Evolutionary conservation across 305 asterid species (phyloP), one percentile per base, ranked within the genome.

Genomic region (Caryopteris hybrid): DNA sequence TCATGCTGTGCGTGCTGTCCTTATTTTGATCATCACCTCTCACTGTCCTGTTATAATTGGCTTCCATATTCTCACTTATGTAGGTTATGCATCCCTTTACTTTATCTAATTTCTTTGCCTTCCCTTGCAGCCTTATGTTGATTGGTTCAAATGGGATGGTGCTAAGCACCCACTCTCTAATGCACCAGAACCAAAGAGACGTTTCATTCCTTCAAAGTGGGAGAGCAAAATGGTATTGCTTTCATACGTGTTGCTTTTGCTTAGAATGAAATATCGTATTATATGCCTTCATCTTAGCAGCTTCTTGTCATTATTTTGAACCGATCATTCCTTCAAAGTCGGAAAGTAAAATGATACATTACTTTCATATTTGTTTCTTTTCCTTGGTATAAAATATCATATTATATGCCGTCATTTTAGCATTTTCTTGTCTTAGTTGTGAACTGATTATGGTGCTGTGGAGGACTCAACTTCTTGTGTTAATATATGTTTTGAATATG

Each of bases 131-230:
- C 82, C 83, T 48, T 85, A 90, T 78, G 84, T 87, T 80, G 99
- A 94, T 77, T 94, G 91, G 91, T 89, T 94, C 70, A 59, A 70
- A 41, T 81, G 91, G 88, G 96, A 89, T 63, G 86, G 79, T 31
- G 86, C 96, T 13, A 86, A 84, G 64, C 98, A 89, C 75, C 97
- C 99, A 39, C 80, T 94, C 61, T 89, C 97, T 42, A 85, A 83
- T 82, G 96, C 95, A 12, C 98, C 99, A 13, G 99, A 94, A 82
- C 99, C 98, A 48, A 94, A 94, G 84, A 85, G 99, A 33, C 98
- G 99, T 62, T 94, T 94, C 83, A 83, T 84, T 77, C 97, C 91
- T 61, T 94, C 99, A 45, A 91, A 86, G 80, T 87, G 88, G 96
- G 99, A 94, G 83, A 85, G 88, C 77, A 91, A 78, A 82, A 75